Evolutionary conservation across 805 yeast species (phyloP).

Genomic region (Grigorovia humatica): DNA sequence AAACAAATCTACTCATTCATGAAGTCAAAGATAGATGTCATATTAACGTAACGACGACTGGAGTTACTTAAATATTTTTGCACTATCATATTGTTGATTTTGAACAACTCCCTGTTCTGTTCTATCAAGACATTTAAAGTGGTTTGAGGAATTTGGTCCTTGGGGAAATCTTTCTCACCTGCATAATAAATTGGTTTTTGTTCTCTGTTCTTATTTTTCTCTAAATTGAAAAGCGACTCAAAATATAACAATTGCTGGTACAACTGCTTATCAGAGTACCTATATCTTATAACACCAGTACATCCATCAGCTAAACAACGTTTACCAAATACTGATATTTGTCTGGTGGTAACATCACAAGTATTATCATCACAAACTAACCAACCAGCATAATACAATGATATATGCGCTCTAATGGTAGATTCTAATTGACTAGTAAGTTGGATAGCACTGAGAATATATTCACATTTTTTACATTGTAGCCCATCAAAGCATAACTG

Average conservation of each 20-base stretch:
- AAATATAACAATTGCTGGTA: conserved; percentile 81
- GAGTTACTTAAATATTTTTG: conserved; percentile 66
- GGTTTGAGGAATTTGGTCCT: conserved; percentile 30
- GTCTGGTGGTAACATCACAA: conserved; percentile 73
- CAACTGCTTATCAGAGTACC: conserved; percentile 66
- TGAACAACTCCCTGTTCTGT: conserved; percentile 61
- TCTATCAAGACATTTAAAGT: conserved; percentile 67
- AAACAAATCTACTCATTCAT: conserved; percentile 33
- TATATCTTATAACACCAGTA: conserved; percentile 73
- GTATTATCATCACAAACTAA: conserved; percentile 74
- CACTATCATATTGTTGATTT: conserved; percentile 44
- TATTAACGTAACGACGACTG: conserved; percentile 83
- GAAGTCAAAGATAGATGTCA: conserved; percentile 68
- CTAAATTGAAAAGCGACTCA: conserved; percentile 69
- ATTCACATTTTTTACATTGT: conserved; percentile 53
- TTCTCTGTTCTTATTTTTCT: conserved; percentile 51
- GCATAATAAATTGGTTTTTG: conserved; percentile 44
- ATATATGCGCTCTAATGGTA: conserved; percentile 57
- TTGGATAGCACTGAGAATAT: conserved; percentile 39
- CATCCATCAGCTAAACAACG: conserved; percentile 55
- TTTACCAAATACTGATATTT: conserved; percentile 80
- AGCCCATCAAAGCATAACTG: conserved; percentile 59
- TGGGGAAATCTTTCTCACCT: conserved; percentile 29
- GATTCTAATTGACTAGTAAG: conserved; percentile 66
- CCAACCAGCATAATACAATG: conserved; percentile 80